Percentiles rank a stretch among this genome's conserved stretches.
phyloP scores from a whole-genome alignment of 2,329 filamentous ascomycete species.

The Penicillium glabrum region DNA sequence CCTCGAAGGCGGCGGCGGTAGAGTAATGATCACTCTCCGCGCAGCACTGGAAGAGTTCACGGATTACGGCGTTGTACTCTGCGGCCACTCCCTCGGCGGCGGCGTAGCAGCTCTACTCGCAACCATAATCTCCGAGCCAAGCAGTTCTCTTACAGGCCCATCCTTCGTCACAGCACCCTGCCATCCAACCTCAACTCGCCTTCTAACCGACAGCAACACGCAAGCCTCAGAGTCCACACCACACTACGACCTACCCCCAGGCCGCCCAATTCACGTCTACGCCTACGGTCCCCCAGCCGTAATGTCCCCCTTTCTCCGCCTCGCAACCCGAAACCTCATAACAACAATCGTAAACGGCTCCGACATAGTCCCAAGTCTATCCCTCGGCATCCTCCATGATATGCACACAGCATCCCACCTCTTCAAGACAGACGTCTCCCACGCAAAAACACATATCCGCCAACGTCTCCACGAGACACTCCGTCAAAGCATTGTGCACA shows the following conservation, averaged over 20 bases:
- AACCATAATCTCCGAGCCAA: conserved; percentile 68
- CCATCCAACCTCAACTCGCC: conserved; percentile 36
- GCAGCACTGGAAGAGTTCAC: conserved; percentile 65
- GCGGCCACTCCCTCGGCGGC: conserved; percentile 68
- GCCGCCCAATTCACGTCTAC: conserved; percentile 74
- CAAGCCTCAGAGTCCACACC: conserved; percentile 15
- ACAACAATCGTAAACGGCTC: conserved; percentile 72
- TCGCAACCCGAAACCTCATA: conserved; percentile 70
- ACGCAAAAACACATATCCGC: conserved; percentile 66
- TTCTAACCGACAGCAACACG: conserved; percentile 28
- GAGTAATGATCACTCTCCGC: conserved; percentile 65
- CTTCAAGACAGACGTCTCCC: conserved; percentile 70
- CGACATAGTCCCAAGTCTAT: conserved; percentile 72
- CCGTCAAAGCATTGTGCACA: conserved; percentile 60
- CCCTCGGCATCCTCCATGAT: conserved; percentile 71
- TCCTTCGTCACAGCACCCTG: conserved; percentile 62
- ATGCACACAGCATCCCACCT: conserved; percentile 70
- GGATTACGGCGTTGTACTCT: conserved; percentile 69
- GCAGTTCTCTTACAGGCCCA: conserved; percentile 48
- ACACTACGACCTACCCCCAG: conserved; percentile 59
- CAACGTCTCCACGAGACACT: conserved; percentile 66
- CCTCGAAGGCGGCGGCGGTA: conserved; percentile 65
- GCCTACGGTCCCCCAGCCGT: conserved; percentile 74
- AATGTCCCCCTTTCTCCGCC: conserved; percentile 68
- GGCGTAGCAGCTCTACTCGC: conserved; percentile 69